Conservation (phyloP, 1,284 basidiomycete species). For the Microbotryum violaceum region DNA sequence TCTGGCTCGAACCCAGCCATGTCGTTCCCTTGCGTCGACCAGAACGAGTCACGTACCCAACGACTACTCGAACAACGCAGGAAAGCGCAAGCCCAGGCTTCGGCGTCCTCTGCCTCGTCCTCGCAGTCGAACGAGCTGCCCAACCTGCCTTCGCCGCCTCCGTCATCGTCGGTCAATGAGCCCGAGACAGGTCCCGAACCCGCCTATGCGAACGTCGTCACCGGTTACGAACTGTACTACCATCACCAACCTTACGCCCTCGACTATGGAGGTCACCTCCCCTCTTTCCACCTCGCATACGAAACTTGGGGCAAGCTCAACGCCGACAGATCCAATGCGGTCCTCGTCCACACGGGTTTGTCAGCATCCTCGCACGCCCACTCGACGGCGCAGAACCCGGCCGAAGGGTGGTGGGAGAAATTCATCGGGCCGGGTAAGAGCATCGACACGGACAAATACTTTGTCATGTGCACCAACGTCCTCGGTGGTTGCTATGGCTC, state of each 20-base stretch:
- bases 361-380: slow-evolving; percentile 95
- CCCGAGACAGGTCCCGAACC: slow-evolving; percentile 42
- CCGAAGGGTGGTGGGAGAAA: slow-evolving; percentile 95
- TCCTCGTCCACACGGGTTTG: slow-evolving; percentile 93
- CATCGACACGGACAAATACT: slow-evolving; percentile 87
- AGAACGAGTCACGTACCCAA: slow-evolving; percentile 32
- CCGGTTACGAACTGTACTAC: slow-evolving; percentile 41
- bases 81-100: not conserved
- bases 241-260: slow-evolving; percentile 56
- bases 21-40: slow-evolving; percentile 37
- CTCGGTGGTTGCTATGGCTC: slow-evolving; percentile 96
- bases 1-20: slow-evolving; percentile 35
- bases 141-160: slow-evolving; percentile 8
- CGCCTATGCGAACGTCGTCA: slow-evolving; percentile 43
- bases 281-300: slow-evolving; percentile 82
- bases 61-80: slow-evolving; percentile 25
- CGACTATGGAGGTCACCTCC: slow-evolving; percentile 63
- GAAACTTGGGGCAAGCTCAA: slow-evolving; percentile 95
- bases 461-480: slow-evolving; percentile 93
- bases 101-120: slow-evolving; percentile 7
- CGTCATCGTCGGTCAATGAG: slow-evolving; percentile 8
- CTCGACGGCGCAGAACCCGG: slow-evolving; percentile 65
- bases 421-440: slow-evolving; percentile 94
- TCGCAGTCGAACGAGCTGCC: slow-evolving; percentile 9
- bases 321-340: slow-evolving; percentile 69